Evolutionary conservation across 257 asterid species (phyloP), one percentile per base, ranked within the genome.

Genomic region (Plantago ovata): DNA sequence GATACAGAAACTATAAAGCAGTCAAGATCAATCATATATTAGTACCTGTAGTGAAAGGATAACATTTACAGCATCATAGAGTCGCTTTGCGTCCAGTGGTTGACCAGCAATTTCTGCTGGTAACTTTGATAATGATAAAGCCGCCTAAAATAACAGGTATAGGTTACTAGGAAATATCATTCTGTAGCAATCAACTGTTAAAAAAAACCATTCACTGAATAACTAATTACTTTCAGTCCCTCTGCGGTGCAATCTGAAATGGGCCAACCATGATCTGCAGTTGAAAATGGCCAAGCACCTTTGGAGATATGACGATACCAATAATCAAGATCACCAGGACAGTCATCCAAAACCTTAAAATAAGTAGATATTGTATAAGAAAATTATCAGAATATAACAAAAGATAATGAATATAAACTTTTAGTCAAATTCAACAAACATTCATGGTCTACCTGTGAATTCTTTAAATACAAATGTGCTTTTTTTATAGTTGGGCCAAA

Each of bases 261-360:
- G 49, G 99, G 99, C 99, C 99, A 93, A 63, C 99, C 97, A 63
- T 93, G 99, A 69, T 93, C 99, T 62, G 86, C 94, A 21, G 93
- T 86, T 45, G 99, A 93, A 70, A 93, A 93, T 42, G 99, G 97
- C 99, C 99, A 93, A 71, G 97, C 99, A 42, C 99, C 99, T 86
- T 93, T 93, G 42, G 99, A 93, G 71, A 93, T 84, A 79, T 93
- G 99, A 38, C 99, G 96, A 69, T 81, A 86, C 96, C 96, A 93
- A 59, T 9, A 61, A 70, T 68, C 74, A 38, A 89, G 85, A 72
- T 89, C 62, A 38, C 99, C 99, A 13, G 96, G 82, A 81, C 96
- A 86, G 71, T 89, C 84, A 60, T 89, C 96, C 53, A 58, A 60
- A 62, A 93, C 99, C 99, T 93, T 68, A 66, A 66, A 45, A 48